Percentiles rank a stretch among this genome's conserved stretches.
phyloP scores from a whole-genome alignment of 371 early-diverging fungal genomes.

The Apophysomyces trapeziformis region DNA sequence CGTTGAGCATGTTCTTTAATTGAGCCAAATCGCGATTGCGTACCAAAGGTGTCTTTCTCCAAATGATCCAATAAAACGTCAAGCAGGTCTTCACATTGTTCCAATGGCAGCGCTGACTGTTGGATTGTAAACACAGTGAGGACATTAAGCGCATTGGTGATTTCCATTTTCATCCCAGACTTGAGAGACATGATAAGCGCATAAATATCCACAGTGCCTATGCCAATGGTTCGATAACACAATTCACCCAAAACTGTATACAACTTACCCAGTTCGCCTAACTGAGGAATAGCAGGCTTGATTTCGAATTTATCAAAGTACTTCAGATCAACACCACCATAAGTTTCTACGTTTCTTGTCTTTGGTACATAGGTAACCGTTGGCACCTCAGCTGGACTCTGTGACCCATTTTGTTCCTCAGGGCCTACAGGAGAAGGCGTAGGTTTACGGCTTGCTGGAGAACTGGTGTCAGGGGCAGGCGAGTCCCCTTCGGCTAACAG shows the following conservation, averaged over 20 bases:
- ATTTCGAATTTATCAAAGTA: slow-evolving; percentile 63
- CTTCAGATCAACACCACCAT: slow-evolving; percentile 77
- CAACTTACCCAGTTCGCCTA: slow-evolving; percentile 59
- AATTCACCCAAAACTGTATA: neutral
- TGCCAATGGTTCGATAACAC: neutral
- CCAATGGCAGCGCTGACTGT: slow-evolving; percentile 31
- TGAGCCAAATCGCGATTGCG: slow-evolving; percentile 23
- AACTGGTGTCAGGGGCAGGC: slow-evolving; percentile 1
- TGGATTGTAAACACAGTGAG: slow-evolving; percentile 62
- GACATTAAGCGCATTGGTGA: slow-evolving; percentile 74
- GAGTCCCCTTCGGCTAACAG: slow-evolving; percentile 11
- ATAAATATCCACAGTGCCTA: slow-evolving; percentile 73
- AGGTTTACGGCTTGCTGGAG: slow-evolving; percentile 9
- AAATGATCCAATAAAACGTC: slow-evolving; percentile 57
- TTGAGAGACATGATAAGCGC: slow-evolving; percentile 78
- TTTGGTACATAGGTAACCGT: slow-evolving; percentile 50
- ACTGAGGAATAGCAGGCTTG: slow-evolving; percentile 59
- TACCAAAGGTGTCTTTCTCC: slow-evolving; percentile 47
- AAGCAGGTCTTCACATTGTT: slow-evolving; percentile 58
- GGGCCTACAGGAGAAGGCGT: slow-evolving; percentile 14
- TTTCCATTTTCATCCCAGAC: slow-evolving; percentile 74
- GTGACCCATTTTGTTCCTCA: slow-evolving; percentile 14
- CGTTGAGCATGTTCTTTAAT: neutral
- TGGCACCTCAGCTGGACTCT: slow-evolving; percentile 15
- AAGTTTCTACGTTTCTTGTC: slow-evolving; percentile 67